Base-by-base conservation (phyloP, 306 rosid genomes). In the Lathyrus sativus region DNA sequence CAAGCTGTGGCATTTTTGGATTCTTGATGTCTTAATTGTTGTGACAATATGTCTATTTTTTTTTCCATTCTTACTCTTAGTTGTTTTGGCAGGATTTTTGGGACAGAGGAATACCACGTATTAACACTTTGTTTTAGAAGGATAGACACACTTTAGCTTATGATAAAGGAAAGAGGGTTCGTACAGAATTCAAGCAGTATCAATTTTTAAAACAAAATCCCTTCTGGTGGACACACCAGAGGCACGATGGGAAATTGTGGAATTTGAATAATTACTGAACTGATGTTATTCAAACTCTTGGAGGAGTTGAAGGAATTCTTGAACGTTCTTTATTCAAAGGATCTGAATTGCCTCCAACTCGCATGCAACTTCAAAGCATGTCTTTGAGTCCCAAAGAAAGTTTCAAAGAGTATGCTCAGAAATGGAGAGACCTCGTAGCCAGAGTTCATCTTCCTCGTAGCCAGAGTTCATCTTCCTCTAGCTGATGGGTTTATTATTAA, bases 81-180 rank as follows among this genome's bases (percentile, higher is more conserved):
- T 68, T 70, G 62, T 11, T 67, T 73, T 19, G 68, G 46, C 86
- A 93, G 98, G 99, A 95, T 74, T 95, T 96, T 17, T 90, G 99
- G 99, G 99, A 95, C 74, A 81, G 97, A 76, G 99, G 99, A 76
- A 95, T 95, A 67, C 99, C 99, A 0, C 99, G 99, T 22, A 95
- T 95, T 46, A 95, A 95, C 81, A 95, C 99, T n/a, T 68, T 95
- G 83, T 95, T 95, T 79, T 97, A 95, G 80, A 95, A 95, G 86
- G 99, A 95, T 44, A 80, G 99, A 13, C 99, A 93, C 86, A 93
- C 99, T 9, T 76, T 93, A 81, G 99, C 99, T 43, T 93, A 93
- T 85, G 99, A 95, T 84, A 95, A 95, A 75, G 99, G 99, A 65
- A 90, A 97, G 99, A 90, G 99, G 75, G 99, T 95, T 63, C 97